Percentiles rank a stretch among this genome's conserved stretches.
Conservation (phyloP, 208 protist species). For the Trypanosoma platydactyli region DNA sequence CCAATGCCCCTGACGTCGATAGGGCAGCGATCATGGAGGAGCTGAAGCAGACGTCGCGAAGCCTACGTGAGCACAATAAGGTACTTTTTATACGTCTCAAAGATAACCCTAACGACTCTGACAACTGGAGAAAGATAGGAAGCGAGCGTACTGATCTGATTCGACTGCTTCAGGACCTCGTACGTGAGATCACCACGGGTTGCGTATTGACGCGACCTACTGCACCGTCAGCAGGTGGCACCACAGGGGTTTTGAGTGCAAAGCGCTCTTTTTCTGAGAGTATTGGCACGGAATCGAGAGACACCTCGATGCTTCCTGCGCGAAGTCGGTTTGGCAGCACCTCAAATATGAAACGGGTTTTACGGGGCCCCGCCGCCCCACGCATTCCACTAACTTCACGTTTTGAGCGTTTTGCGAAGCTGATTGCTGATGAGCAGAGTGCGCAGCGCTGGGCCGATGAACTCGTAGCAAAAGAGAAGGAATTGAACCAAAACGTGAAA, state of each 20-base stretch:
- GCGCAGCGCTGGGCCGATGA: constrained; percentile 89
- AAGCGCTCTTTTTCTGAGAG: constrained; percentile 6
- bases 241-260: too few species aligned
- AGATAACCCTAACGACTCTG: constrained; percentile 89
- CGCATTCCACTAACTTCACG: constrained; percentile 73
- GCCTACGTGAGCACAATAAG: constrained; percentile 81
- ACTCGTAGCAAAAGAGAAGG: constrained; percentile 82
- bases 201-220: constrained; percentile 29
- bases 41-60: constrained; percentile 52
- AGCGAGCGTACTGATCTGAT: constrained; percentile 86
- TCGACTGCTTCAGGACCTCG: constrained; percentile 51
- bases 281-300: constrained; percentile 10
- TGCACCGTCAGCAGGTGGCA: too few species aligned
- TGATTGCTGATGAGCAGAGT: constrained; percentile 83
- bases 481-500: constrained; percentile 93
- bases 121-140: constrained; percentile 91
- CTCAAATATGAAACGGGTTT: constrained; percentile 47
- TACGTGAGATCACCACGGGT: constrained; percentile 77
- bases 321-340: constrained; percentile 63
- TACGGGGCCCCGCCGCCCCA: constrained; percentile 28
- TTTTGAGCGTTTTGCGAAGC: constrained; percentile 75
- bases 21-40: constrained; percentile 56
- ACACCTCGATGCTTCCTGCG: background rate
- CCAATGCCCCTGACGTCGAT: constrained; percentile 34
- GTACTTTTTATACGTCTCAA: constrained; percentile 84